Percentiles rank a stretch among this genome's conserved stretches.
These are phyloP conservation scores for Candida nanaspora DNA, from an alignment of 805 yeast genomes.

Conservation along the genomic window DNA sequence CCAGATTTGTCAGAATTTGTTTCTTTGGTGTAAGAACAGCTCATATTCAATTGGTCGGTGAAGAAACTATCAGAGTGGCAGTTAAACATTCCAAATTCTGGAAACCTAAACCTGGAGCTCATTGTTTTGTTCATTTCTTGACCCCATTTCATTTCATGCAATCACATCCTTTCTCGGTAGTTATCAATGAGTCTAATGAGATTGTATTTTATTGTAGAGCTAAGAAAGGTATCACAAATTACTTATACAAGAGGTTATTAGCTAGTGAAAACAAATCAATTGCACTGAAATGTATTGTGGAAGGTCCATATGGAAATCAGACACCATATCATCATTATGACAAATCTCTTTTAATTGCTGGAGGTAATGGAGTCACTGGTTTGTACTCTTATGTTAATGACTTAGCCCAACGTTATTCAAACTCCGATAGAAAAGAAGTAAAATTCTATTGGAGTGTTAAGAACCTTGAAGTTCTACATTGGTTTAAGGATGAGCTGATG, in stretches of 20 bases:
- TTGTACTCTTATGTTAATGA: slow-evolving; percentile 34
- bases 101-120: slow-evolving; percentile 51
- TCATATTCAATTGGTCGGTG: slow-evolving; percentile 29
- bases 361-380: slow-evolving; percentile 72
- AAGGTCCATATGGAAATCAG: slow-evolving; percentile 69
- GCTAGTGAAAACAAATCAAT: slow-evolving; percentile 19
- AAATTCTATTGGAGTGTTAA: slow-evolving; percentile 61
- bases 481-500: slow-evolving; percentile 40
- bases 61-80: slow-evolving; percentile 40
- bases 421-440: slow-evolving; percentile 24
- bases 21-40: slow-evolving; percentile 33
- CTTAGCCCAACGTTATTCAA: slow-evolving; percentile 14
- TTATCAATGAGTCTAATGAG: slow-evolving; percentile 27
- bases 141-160: slow-evolving; percentile 44
- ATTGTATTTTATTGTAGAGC: slow-evolving; percentile 40
- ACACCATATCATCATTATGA: slow-evolving; percentile 44
- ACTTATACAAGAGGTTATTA: slow-evolving; percentile 25
- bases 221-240: slow-evolving; percentile 52
- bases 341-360: slow-evolving; percentile 55
- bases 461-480: slow-evolving; percentile 40
- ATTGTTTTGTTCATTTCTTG: slow-evolving; percentile 53
- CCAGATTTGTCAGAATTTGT: slow-evolving; percentile 33
- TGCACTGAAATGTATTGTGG: slow-evolving; percentile 35
- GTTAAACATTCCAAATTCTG: slow-evolving; percentile 41
- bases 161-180: slow-evolving; percentile 65